Conservation (phyloP, 805 yeast species). For the baker's yeast (Saccharomyces cerevisiae) region DNA sequence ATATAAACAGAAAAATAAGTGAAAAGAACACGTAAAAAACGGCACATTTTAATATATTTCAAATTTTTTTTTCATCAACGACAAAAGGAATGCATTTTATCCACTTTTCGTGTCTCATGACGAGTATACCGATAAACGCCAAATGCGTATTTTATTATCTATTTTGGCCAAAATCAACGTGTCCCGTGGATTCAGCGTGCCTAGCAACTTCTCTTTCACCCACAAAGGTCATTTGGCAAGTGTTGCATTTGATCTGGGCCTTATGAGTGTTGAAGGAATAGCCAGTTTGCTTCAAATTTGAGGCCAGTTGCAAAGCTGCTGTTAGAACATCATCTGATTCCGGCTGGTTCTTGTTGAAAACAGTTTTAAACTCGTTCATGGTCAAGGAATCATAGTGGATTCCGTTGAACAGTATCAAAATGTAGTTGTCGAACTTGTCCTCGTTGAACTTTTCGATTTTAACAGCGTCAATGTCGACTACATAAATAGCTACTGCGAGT, state of each 20-base stretch:
- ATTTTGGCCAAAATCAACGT: slow-evolving; percentile 53
- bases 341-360: slow-evolving; percentile 33
- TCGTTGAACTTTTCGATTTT: slow-evolving; percentile 48
- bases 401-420: slow-evolving; percentile 57
- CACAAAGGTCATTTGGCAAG: slow-evolving; percentile 41
- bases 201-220: slow-evolving; percentile 60
- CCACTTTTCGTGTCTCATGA: not conserved
- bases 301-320: slow-evolving; percentile 36
- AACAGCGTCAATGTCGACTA: slow-evolving; percentile 58
- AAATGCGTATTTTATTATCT: not conserved
- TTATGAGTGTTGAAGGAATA: slow-evolving; percentile 59
- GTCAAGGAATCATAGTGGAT: slow-evolving; percentile 64
- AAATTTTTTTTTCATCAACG: not conserved
- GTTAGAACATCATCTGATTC: slow-evolving; percentile 30
- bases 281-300: slow-evolving; percentile 40
- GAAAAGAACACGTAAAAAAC: not conserved
- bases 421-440: slow-evolving; percentile 34
- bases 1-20: not conserved
- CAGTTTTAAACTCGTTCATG: slow-evolving; percentile 31
- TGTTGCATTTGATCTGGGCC: slow-evolving; percentile 49
- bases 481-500: slow-evolving; percentile 44
- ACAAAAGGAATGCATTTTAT: not conserved
- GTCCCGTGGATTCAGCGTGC: slow-evolving; percentile 59
- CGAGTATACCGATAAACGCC: not conserved
- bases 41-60: not conserved